Conservation (phyloP, 371 early-diverging fungal genomes). For the Ordospora pajunii region DNA sequence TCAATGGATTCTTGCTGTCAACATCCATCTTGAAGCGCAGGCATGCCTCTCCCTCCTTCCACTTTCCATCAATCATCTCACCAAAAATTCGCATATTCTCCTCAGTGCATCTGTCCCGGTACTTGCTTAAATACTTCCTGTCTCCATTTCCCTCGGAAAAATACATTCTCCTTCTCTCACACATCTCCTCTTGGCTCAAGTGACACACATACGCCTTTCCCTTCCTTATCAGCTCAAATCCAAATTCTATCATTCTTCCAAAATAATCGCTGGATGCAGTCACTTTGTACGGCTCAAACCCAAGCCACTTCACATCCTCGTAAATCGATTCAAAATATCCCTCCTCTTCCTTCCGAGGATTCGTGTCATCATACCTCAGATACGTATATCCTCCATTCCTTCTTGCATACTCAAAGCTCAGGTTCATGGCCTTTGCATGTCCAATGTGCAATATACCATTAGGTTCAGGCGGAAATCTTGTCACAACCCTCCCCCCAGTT, state of each 20-base stretch:
- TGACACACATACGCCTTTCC: conserved; percentile 94
- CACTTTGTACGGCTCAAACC: conserved; percentile 80
- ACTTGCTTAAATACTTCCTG: conserved; percentile 70
- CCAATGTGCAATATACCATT: conserved; percentile 96
- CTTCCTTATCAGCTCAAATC: conserved; percentile 64
- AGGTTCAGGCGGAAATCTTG: conserved; percentile 99
- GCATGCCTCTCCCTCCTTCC: conserved; percentile 78
- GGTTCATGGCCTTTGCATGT: conserved; percentile 97
- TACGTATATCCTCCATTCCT: conserved; percentile 80
- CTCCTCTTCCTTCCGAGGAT: conserved; percentile 93
- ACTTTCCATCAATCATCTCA: conserved; percentile 91
- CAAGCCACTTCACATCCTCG: conserved; percentile 90
- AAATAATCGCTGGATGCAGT: conserved; percentile 95
- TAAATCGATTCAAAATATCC: conserved; percentile 83
- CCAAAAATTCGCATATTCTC: conserved; percentile 83
- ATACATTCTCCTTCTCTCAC: conserved; percentile 60
- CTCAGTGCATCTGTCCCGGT: conserved; percentile 78
- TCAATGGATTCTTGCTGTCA: conserved; percentile 85
- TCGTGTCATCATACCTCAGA: conserved; percentile 96
- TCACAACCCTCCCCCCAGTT: conserved; percentile 83
- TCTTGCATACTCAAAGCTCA: conserved; percentile 91
- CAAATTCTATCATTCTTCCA: conserved; percentile 56
- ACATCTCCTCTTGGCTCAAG: conserved; percentile 82
- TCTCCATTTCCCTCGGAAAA: conserved; percentile 11
- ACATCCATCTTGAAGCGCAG: conserved; percentile 97